These are phyloP conservation scores for Heliamphora ciliata DNA, from an alignment of 179 eudicot species.

Conservation along the genomic window DNA sequence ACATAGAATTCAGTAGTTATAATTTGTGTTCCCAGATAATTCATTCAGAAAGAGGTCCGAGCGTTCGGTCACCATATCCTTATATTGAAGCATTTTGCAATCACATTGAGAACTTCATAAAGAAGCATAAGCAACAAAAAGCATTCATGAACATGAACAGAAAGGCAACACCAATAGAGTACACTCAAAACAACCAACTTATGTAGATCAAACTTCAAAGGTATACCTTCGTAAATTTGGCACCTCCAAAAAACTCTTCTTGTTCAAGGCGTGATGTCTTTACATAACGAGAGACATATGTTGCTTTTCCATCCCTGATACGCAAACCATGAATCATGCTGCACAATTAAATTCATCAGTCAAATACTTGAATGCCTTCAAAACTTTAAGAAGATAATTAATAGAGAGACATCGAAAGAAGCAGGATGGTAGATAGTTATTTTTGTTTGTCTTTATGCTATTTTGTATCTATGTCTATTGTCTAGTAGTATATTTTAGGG, in stretches of 20 bases:
- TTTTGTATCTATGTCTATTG: too few species aligned
- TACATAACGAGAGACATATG: constrained; percentile 90
- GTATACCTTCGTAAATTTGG: constrained; percentile 87
- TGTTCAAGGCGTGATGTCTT: constrained; percentile 76
- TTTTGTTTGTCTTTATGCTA: too few species aligned
- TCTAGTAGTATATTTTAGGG: too few species aligned
- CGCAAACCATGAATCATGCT: constrained; percentile 95
- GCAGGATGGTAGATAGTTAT: too few species aligned
- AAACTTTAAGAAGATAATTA: not conserved
- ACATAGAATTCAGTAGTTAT: not conserved
- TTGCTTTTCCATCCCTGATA: constrained; percentile 88
- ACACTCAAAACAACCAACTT: not conserved
- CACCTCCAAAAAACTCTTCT: constrained; percentile 70
- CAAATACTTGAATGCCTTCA: not conserved
- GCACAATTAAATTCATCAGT: constrained; percentile 13
- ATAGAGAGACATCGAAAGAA: too few species aligned
- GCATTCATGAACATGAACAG: not conserved
- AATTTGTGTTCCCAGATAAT: too few species aligned
- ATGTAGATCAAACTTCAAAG: constrained; percentile 11
- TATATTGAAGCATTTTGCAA: not conserved
- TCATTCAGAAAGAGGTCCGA: not conserved
- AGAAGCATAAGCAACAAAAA: not conserved
- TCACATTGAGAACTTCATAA: not conserved
- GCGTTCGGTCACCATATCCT: not conserved
- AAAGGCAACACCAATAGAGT: not conserved